A percentile compares a stretch with the other conserved stretches of the same genome.
Evolutionary conservation across 306 rosid species (phyloP).

Genomic region (Cajanus cajan): DNA sequence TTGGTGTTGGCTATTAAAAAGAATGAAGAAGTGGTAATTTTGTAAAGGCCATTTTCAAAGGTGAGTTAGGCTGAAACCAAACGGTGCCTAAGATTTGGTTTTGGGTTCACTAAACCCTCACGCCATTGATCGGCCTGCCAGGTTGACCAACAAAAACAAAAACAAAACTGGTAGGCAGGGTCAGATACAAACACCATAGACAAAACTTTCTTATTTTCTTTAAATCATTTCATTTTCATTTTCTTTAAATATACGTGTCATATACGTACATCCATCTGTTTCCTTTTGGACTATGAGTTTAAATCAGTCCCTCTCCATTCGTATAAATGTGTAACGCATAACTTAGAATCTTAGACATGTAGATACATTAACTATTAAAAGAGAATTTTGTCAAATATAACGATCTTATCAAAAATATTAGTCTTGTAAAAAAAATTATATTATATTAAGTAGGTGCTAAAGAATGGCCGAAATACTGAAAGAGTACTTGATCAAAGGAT

Average conservation of each 20-base stretch:
- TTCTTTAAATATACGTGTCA: background rate
- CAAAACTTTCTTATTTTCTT: background rate
- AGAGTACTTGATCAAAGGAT: no score
- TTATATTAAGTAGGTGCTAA: no score
- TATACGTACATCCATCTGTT: background rate
- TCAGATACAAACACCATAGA: background rate
- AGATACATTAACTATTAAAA: no score
- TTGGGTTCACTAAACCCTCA: background rate
- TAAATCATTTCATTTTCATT: background rate
- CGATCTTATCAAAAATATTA: no score
- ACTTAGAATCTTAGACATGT: no score
- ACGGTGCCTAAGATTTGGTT: slow-evolving; percentile 16
- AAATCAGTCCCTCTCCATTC: background rate
- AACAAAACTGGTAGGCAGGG: slow-evolving; percentile 6
- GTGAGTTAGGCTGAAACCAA: slow-evolving; percentile 2
- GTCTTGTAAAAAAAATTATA: no score
- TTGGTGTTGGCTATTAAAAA: no score
- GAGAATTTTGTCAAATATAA: no score
- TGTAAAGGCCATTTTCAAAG: background rate
- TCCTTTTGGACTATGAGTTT: background rate
- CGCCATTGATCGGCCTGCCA: background rate
- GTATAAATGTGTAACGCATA: background rate
- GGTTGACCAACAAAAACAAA: background rate
- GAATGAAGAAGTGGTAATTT: background rate
- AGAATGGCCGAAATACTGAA: no score